Base-by-base conservation (phyloP, 768 basidiomycete species). In the Lentinula sp. region DNA sequence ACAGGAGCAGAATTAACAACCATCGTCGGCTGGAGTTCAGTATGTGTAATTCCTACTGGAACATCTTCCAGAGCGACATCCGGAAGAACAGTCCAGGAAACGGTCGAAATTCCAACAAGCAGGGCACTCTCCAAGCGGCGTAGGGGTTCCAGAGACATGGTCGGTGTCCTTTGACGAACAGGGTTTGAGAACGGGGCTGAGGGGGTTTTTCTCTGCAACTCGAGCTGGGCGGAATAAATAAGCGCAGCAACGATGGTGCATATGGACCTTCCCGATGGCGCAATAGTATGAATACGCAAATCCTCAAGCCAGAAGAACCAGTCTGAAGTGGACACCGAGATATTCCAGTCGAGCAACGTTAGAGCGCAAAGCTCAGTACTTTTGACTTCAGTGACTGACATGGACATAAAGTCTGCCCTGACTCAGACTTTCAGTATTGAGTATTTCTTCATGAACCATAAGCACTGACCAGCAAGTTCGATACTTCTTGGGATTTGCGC, bases 291-390 rank as follows among this genome's bases (percentile, higher is more conserved):
- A 7, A 20, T 15, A 35, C 41, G 57, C 36, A 59, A 37, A n/a
- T 59, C 57, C 33, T 59, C 57, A 4, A 59, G 45, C 57, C 57
- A 59, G 41, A 51, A 59, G 57, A 20, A 37, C 50, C 49, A 61
- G 6, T 50, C 60, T 54, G 49, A 18, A 12, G 49, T 43, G 20
- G 60, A 61, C 16, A 61, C 54, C 7, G 42, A 41, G 18, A 61
- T 53, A 49, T 61, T 57, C 52, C 54, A 61, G 28, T 55, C 32
- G 9, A 61, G 61, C n/a, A 39, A 32, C 12, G 48, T 28, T 32
- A 61, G 33, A 7, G 54, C 61, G 18, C 41, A 41, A 6, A 61
- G 4, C 42, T 61, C 61, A 12, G 36, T 23, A 8, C 5, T 42
- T 23, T 37, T 20, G n/a, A 61, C 32, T 39, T 59, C 46, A 33